phyloP scores from a whole-genome alignment of 2,329 filamentous ascomycete genomes.

The Aspergillus tubingensis region DNA sequence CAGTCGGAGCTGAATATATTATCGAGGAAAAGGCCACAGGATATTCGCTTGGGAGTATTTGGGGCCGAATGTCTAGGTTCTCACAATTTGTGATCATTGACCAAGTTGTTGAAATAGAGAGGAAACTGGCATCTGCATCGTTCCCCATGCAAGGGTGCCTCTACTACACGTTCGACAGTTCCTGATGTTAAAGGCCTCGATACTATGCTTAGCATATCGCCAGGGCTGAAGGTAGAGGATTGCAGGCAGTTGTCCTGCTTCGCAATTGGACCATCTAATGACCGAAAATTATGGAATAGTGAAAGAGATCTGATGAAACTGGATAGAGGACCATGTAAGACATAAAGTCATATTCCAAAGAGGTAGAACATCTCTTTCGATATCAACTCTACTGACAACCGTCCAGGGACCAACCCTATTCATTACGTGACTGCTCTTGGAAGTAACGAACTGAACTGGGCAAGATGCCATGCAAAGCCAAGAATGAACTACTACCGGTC shows the following conservation, averaged over 20 bases:
- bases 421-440: slow-evolving; percentile 17
- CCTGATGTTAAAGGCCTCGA: slow-evolving; percentile 2
- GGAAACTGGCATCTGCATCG: slow-evolving; percentile 19
- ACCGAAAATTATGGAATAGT: slow-evolving; percentile 14
- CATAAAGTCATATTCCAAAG: background rate
- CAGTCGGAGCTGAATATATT: slow-evolving; percentile 44
- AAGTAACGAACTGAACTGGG: slow-evolving; percentile 19
- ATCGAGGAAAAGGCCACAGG: slow-evolving; percentile 41
- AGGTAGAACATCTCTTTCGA: no score
- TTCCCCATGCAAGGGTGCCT: slow-evolving; percentile 26
- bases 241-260: slow-evolving; percentile 3
- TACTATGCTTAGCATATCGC: background rate
- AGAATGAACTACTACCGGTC: slow-evolving; percentile 21
- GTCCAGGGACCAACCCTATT: slow-evolving; percentile 8
- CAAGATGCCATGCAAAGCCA: slow-evolving; percentile 13
- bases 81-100: slow-evolving; percentile 16
- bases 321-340: slow-evolving; percentile 20
- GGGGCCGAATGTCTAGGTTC: slow-evolving; percentile 24
- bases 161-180: slow-evolving; percentile 20
- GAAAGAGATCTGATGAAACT: slow-evolving; percentile 13
- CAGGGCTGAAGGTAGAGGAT: background rate
- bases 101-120: slow-evolving; percentile 27
- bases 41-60: slow-evolving; percentile 31
- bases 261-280: slow-evolving; percentile 15
- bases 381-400: background rate